Conservation (phyloP, 371 early-diverging fungal genomes). For the Amoeboaphelidium occidentale region DNA sequence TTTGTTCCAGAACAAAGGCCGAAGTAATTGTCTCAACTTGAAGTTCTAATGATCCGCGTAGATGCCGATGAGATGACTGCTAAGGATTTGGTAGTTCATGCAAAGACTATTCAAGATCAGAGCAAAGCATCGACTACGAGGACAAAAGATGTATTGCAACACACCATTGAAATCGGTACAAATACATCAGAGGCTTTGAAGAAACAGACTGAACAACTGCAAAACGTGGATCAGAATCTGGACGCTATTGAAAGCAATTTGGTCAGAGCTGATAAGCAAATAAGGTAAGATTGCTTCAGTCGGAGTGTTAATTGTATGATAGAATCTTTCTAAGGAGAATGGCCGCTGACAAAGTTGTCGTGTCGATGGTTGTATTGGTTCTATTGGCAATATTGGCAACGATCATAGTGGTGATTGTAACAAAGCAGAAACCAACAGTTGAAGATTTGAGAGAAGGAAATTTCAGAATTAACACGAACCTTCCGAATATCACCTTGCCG, state of each 20-base stretch:
- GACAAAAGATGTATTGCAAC: constrained; percentile 15
- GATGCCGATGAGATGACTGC: constrained; percentile 21
- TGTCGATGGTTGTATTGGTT: constrained; percentile 21
- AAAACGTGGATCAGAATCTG: constrained; percentile 19
- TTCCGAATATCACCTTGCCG: no score
- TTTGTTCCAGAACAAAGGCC: background rate
- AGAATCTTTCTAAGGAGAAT: constrained; percentile 12
- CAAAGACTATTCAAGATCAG: constrained; percentile 18
- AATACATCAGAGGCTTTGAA: constrained; percentile 16
- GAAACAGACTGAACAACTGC: constrained; percentile 23
- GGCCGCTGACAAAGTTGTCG: constrained; percentile 26
- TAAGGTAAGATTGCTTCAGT: constrained; percentile 2
- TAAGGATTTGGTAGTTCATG: constrained; percentile 19
- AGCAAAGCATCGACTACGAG: constrained; percentile 16
- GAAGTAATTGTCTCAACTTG: no score
- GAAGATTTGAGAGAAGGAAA: no score
- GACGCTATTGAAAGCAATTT: constrained; percentile 24
- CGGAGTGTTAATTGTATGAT: background rate
- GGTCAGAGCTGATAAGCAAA: constrained; percentile 26
- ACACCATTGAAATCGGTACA: constrained; percentile 23
- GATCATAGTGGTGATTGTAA: constrained; percentile 9
- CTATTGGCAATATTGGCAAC: constrained; percentile 20
- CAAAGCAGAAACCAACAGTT: no score
- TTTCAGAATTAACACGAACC: no score
- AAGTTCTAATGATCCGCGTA: no score